Evolutionary conservation across 441 rosid species (phyloP).

Genomic region (Daphne laureola): DNA sequence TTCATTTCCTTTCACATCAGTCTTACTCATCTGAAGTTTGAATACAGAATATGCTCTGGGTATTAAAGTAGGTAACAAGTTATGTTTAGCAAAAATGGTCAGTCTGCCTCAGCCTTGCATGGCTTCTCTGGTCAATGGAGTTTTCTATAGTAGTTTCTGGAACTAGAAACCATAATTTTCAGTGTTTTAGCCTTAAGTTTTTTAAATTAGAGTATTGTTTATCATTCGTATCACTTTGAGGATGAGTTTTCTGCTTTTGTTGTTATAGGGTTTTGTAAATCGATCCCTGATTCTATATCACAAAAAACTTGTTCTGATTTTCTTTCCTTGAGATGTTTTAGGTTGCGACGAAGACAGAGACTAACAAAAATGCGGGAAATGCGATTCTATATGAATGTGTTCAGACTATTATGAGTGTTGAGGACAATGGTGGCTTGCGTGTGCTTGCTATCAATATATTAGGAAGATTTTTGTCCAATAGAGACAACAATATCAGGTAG

Average conservation of each 20-base stretch:
- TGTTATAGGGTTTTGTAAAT: too few relatives aligned
- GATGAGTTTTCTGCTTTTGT: too few relatives aligned
- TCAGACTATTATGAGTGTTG: constrained; percentile 96
- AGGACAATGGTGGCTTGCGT: constrained; percentile 93
- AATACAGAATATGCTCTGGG: too few relatives aligned
- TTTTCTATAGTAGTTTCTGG: too few relatives aligned
- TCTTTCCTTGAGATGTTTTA: constrained; percentile 21
- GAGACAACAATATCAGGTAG: constrained; percentile 98
- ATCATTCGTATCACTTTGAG: too few relatives aligned
- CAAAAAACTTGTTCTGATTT: not conserved
- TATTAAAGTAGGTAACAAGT: too few relatives aligned
- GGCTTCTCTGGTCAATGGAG: too few relatives aligned
- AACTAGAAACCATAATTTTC: not conserved
- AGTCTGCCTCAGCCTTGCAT: too few relatives aligned
- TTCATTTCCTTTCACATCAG: too few relatives aligned
- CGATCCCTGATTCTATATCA: too few relatives aligned
- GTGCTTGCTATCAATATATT: constrained; percentile 97
- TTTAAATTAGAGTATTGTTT: not conserved
- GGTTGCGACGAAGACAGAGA: constrained; percentile 99
- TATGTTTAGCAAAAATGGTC: too few relatives aligned
- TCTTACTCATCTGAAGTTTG: too few relatives aligned
- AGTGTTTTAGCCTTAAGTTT: not conserved
- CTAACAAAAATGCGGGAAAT: constrained; percentile 97
- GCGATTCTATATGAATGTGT: constrained; percentile 98
- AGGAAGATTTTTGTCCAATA: constrained; percentile 97